phyloP scores from a whole-genome alignment of 2,329 filamentous ascomycete species.

The Chaetomiaceae sp. region DNA sequence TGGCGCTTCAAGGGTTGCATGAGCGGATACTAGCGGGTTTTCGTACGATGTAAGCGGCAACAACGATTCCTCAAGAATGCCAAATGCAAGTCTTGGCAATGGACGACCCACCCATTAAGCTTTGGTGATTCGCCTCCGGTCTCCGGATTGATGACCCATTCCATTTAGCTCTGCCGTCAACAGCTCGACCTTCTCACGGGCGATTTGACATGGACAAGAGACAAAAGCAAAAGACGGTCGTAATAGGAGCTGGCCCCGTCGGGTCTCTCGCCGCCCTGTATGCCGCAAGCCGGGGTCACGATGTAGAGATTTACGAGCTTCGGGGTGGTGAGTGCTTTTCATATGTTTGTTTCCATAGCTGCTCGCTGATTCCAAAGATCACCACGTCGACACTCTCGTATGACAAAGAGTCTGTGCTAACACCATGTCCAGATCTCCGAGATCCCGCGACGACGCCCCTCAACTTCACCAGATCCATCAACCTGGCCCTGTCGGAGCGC shows the following conservation, averaged over 20 bases:
- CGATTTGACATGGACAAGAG: slow-evolving; percentile 29
- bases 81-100: too few species aligned
- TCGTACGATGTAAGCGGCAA: too few species aligned
- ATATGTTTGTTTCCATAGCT: neutral
- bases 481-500: slow-evolving; percentile 86
- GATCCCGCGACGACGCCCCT: slow-evolving; percentile 75
- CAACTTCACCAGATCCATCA: slow-evolving; percentile 98
- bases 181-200: too few species aligned
- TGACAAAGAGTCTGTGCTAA: neutral
- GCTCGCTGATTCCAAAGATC: too few species aligned
- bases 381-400: too few species aligned
- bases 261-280: slow-evolving; percentile 89
- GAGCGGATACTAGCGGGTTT: too few species aligned
- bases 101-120: too few species aligned
- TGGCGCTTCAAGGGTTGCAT: too few species aligned
- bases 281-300: slow-evolving; percentile 77
- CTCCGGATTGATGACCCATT: neutral
- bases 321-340: slow-evolving; percentile 61
- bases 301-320: slow-evolving; percentile 92
- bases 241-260: slow-evolving; percentile 90
- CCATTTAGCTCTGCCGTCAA: neutral
- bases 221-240: slow-evolving; percentile 62
- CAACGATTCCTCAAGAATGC: too few species aligned
- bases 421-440: slow-evolving; percentile 63
- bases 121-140: too few species aligned